Percentiles rank a stretch among this genome's conserved stretches.
These are phyloP conservation scores for Theobroma cacao DNA, from an alignment of 345 rosid genomes.

Conservation along the genomic window DNA sequence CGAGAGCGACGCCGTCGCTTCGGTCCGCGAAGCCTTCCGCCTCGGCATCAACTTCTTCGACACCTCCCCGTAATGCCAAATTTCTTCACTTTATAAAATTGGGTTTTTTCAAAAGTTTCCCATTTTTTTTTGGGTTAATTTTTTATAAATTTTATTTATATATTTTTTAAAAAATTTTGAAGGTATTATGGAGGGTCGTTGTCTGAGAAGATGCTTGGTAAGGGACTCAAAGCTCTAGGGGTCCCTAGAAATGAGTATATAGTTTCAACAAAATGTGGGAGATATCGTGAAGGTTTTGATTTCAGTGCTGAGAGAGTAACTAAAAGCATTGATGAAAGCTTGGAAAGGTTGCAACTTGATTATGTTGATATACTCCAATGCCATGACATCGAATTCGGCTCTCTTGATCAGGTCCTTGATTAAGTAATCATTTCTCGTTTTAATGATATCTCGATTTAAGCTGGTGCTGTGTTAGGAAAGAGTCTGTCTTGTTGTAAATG, in stretches of 20 bases:
- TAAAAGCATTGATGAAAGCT: slow-evolving; percentile 80
- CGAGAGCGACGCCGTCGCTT: slow-evolving; percentile 73
- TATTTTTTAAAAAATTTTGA: no score
- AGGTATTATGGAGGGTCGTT: slow-evolving; percentile 92
- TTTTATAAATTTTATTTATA: background rate
- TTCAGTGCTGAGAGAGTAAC: slow-evolving; percentile 91
- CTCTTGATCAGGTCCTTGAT: slow-evolving; percentile 74
- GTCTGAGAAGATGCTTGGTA: slow-evolving; percentile 92
- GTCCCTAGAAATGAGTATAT: slow-evolving; percentile 69
- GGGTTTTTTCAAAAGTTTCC: background rate
- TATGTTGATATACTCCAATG: slow-evolving; percentile 90
- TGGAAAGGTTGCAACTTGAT: slow-evolving; percentile 82
- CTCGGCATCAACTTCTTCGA: slow-evolving; percentile 95
- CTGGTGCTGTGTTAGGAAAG: background rate
- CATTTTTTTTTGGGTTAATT: background rate
- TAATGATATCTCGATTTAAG: background rate
- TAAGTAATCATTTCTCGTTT: background rate
- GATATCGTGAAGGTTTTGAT: slow-evolving; percentile 82
- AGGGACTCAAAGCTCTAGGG: slow-evolving; percentile 70
- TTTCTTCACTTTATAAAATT: background rate
- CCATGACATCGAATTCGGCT: slow-evolving; percentile 85
- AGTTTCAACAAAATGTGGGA: slow-evolving; percentile 87
- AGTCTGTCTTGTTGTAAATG: background rate
- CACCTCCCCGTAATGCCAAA: slow-evolving; percentile 80
- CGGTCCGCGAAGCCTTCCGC: slow-evolving; percentile 77